phyloP scores from a whole-genome alignment of 176 grass and related monocot genomes.

The Triticum monococcum region DNA sequence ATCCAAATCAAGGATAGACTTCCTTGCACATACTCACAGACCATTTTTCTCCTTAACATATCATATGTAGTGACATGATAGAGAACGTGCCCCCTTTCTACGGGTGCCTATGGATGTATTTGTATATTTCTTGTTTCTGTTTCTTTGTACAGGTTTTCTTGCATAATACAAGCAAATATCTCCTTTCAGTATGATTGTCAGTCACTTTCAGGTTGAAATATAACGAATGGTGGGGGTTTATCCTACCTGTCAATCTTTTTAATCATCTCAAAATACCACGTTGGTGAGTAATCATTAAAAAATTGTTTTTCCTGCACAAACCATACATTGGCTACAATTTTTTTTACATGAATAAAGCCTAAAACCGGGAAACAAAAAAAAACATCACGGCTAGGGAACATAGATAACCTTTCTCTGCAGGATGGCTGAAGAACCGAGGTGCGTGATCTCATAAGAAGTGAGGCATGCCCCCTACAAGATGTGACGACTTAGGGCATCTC shows the following conservation, averaged over 20 bases:
- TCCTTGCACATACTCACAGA: not conserved
- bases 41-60: not conserved
- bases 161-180: not conserved
- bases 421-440: too few species aligned
- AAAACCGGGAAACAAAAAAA: too few species aligned
- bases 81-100: not conserved
- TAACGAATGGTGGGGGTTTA: not conserved
- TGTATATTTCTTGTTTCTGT: not conserved
- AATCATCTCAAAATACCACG: not conserved
- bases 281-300: not conserved
- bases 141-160: not conserved
- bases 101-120: not conserved
- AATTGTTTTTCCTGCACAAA: not conserved
- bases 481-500: too few species aligned
- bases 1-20: not conserved
- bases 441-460: too few species aligned
- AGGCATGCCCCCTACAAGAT: too few species aligned
- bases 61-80: constrained; percentile 4
- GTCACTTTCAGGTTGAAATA: not conserved
- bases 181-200: not conserved
- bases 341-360: too few species aligned
- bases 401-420: too few species aligned
- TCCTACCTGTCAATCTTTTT: not conserved
- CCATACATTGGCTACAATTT: too few species aligned
- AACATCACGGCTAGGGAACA: too few species aligned